Evolutionary conservation across 139 green algal genomes (phyloP).

Genomic region (Coelastrella sp.): DNA sequence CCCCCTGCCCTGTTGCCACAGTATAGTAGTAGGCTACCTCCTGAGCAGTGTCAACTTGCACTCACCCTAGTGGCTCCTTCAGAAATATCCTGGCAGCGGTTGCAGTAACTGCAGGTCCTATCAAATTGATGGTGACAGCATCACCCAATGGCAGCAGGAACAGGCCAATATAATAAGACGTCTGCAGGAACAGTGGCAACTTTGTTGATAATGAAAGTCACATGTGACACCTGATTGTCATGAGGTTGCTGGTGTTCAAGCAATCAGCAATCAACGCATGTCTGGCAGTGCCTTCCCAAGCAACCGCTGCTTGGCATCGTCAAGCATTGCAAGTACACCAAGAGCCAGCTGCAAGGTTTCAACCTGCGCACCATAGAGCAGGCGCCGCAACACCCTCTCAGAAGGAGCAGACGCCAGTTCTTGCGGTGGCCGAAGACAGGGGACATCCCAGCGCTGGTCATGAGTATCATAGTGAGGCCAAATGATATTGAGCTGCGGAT

Average conservation of each 20-base stretch:
- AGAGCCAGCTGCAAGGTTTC: too few relatives aligned
- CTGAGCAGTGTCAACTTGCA: not conserved
- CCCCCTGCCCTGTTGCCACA: not conserved
- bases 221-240: not conserved
- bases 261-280: not conserved
- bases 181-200: not conserved
- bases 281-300: too few relatives aligned
- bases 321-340: too few relatives aligned
- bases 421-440: slow-evolving; percentile 35
- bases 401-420: not conserved
- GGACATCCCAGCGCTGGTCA: not conserved
- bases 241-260: not conserved
- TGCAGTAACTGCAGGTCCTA: slow-evolving; percentile 31
- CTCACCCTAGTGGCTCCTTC: slow-evolving; percentile 34
- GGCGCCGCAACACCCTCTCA: not conserved
- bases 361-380: not conserved
- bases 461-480: not conserved
- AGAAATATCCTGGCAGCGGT: slow-evolving; percentile 5
- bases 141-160: slow-evolving; percentile 42
- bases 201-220: too few relatives aligned
- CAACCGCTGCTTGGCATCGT: too few relatives aligned
- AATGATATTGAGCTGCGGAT: slow-evolving; percentile 36
- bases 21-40: not conserved
- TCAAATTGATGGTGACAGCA: slow-evolving; percentile 29
- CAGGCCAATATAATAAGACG: slow-evolving; percentile 25